These are phyloP conservation scores for Rhododendron molle DNA, from an alignment of 148 eudicot genomes.

Conservation along the genomic window DNA sequence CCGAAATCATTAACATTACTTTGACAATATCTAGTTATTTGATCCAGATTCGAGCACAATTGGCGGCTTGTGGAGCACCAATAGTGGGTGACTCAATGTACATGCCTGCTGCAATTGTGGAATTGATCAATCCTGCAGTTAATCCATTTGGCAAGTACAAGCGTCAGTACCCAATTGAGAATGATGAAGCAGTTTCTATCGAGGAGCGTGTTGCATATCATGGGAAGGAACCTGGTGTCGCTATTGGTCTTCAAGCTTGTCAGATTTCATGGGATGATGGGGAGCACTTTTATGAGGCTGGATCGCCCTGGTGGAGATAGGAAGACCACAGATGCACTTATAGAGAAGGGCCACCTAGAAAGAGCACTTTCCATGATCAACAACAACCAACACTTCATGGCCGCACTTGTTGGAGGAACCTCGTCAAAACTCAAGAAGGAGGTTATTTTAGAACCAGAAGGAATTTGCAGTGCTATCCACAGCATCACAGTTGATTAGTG, in stretches of 20 bases:
- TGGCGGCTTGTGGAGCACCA: constrained; percentile 92
- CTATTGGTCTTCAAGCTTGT: constrained; percentile 95
- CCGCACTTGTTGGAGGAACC: background rate
- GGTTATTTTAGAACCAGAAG: background rate
- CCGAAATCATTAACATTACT: background rate
- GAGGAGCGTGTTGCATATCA: constrained; percentile 72
- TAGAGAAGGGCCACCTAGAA: background rate
- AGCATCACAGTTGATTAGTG: background rate
- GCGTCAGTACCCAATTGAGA: constrained; percentile 37
- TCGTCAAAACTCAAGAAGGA: background rate
- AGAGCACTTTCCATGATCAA: background rate
- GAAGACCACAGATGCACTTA: constrained; percentile 2
- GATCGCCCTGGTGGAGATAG: constrained; percentile 97
- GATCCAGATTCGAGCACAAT: constrained; percentile 84
- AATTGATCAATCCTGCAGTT: constrained; percentile 52
- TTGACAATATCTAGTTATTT: background rate
- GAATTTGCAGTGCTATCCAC: background rate
- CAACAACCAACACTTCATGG: background rate
- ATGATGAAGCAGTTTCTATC: constrained; percentile 36
- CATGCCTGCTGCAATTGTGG: constrained; percentile 82
- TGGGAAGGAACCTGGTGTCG: constrained; percentile 82
- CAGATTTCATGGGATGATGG: constrained; percentile 95
- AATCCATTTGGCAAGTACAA: constrained; percentile 57
- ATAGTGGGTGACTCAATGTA: constrained; percentile 94
- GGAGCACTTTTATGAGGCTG: constrained; percentile 65